Base-by-base conservation (phyloP, 164 flowering plant species). In the Piper longum region DNA sequence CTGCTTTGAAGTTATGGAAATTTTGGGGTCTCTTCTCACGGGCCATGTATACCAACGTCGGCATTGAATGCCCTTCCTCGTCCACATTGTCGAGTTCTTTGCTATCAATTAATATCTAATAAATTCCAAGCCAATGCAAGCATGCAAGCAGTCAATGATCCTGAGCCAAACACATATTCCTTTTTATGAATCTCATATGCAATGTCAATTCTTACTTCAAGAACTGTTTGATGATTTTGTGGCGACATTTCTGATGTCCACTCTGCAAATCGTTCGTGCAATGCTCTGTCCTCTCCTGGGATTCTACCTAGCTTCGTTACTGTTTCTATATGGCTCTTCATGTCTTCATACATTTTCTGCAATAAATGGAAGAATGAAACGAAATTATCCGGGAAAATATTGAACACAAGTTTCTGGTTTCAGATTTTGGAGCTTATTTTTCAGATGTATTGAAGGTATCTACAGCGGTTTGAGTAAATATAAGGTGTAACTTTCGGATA, bases 141-240 rank as follows among this genome's bases (percentile, higher is more conserved):
- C 36, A n/a, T 26, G 36, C 41, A 36, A 41, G 13, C 36, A 7
- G 2, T 36, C 8, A 19, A 36, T 18, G 40, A 57, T 0, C 14
- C 2, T 48, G 11, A 48, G 14, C 11, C 9, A 48, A 8, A 9
- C 14, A 14, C 11, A 26, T 26, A 48, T 26, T 26, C 36, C 36
- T 26, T 26, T 26, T 26, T 54, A 16, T 13, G 56, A 54, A 54
- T 13, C n/a, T 54, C 52, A 8, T 48, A 48, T 12, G 14, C 14
- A 48, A 44, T 9, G 52, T 48, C 3, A 2, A 8, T 0, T 5
- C 52, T 5, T 48, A 48, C 52, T 12, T 48, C 36, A 60, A 88
- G 75, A 60, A 86, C 77, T 57, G 96, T 69, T 62, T 77, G 88
- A 66, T 88, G 96, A 69, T 88, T 80, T 9, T 68, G 71, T 4